Evolutionary conservation across 345 rosid genomes (phyloP), one percentile per base, ranked within the genome.

Genomic region (Eutrema japonicum): DNA sequence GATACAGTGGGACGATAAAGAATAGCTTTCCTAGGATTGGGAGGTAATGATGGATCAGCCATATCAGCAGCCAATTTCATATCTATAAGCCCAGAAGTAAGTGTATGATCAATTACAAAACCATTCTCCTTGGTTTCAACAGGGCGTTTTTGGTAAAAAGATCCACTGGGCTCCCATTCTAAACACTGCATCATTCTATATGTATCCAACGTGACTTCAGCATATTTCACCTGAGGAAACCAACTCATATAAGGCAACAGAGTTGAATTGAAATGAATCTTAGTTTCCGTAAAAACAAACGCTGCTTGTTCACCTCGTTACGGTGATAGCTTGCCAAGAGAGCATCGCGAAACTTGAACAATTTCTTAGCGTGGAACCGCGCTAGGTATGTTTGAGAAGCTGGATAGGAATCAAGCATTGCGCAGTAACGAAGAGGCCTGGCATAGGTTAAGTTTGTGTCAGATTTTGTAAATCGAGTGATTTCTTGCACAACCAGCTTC

Each of bases 111-210:
- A 70, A 78, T 58, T 49, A 71, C 78, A 51, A 74, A 79, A 71
- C 99, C 97, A 82, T 92, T 93, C 82, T 85, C 92, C 77, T 86
- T 86, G 4, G 82, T 70, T 51, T 87, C 88, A 66, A 72, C 83
- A 22, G 86, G 83, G 7, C 58, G 82, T 68, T 90, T 95, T 29
- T 81, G 84, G 80, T 78, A 86, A 77, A 84, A 83, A 60, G 92
- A 82, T 75, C 92, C 97, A 73, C 90, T 83, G 3, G 94, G 96
- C 66, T 95, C 98, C 98, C 98, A 95, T 77, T 92, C 99, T 83
- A 95, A 77, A 81, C 92, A 92, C 64, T 95, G 99, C 86, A 95
- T 75, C 98, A 90, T 95, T 71, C 99, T 85, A 70, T 85, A 85
- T 18, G 89, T 79, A 79, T 95, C 99, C 82, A 95, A 73, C 32